A percentile compares a stretch with the other conserved stretches of the same genome.
phyloP scores from a whole-genome alignment of 345 rosid genomes.

The Camelina neglecta region DNA sequence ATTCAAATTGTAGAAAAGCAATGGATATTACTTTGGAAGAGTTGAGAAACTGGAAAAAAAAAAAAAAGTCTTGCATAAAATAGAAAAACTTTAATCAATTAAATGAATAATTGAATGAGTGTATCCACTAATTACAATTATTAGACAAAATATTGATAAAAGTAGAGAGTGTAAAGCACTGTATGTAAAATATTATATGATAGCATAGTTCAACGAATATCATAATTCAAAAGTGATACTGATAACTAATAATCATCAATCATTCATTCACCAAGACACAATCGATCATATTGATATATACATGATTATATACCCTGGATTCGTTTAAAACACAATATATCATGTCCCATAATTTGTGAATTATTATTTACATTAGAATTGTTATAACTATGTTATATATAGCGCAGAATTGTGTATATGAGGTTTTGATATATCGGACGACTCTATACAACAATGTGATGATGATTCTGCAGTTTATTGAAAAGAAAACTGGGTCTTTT shows the following conservation, averaged over 20 bases:
- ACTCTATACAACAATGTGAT: background rate
- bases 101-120: constrained; percentile 31
- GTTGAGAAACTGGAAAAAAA: constrained; percentile 17
- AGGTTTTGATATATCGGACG: background rate
- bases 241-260: constrained; percentile 22
- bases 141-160: constrained; percentile 1
- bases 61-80: background rate
- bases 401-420: background rate
- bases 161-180: constrained; percentile 10
- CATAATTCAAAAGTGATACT: constrained; percentile 32
- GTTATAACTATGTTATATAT: background rate
- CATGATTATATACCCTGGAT: constrained; percentile 23
- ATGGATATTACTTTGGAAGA: constrained; percentile 12
- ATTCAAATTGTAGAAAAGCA: constrained; percentile 2
- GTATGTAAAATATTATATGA: constrained; percentile 23
- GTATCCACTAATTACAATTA: constrained; percentile 36
- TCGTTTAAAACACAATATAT: background rate
- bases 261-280: constrained; percentile 35
- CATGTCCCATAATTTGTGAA: constrained; percentile 29
- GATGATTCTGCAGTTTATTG: background rate
- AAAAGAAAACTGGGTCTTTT: background rate
- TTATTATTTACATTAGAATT: constrained; percentile 1
- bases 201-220: constrained; percentile 35
- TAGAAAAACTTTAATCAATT: background rate
- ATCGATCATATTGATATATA: constrained; percentile 14